A percentile compares a stretch with the other conserved stretches of the same genome.
These are phyloP conservation scores for Phialophora verrucosa DNA, from an alignment of 2,329 filamentous ascomycete genomes.

Conservation along the genomic window DNA sequence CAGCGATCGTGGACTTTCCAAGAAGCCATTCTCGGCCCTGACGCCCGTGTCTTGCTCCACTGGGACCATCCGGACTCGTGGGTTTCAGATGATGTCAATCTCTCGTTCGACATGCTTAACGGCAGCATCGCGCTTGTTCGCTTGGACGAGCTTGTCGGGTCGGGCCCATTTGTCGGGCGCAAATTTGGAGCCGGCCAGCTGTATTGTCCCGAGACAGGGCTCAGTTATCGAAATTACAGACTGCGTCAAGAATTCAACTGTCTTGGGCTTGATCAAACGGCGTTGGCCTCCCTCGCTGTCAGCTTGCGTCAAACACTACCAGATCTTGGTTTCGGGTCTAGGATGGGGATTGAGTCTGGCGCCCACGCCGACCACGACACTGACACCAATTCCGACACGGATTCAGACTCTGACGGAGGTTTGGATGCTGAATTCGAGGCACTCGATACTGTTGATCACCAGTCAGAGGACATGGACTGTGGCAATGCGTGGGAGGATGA, in stretches of 20 bases:
- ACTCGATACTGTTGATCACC: neutral
- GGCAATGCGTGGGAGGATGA: neutral
- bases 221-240: neutral
- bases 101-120: neutral
- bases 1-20: constrained; percentile 6
- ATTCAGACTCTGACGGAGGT: neutral
- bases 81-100: neutral
- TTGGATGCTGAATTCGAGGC: neutral
- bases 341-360: neutral
- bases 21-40: constrained; percentile 2
- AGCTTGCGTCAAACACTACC: neutral
- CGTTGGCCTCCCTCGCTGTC: neutral
- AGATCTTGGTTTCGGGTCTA: neutral
- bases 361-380: neutral
- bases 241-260: neutral
- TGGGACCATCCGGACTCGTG: neutral
- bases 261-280: neutral
- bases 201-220: neutral
- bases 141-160: neutral
- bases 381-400: neutral
- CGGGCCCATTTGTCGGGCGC: neutral
- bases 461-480: neutral
- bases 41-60: constrained; percentile 2
- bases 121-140: neutral
- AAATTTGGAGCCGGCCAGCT: neutral